phyloP scores from a whole-genome alignment of 169 alveolate genomes.

The Hepatocystis sp. region DNA sequence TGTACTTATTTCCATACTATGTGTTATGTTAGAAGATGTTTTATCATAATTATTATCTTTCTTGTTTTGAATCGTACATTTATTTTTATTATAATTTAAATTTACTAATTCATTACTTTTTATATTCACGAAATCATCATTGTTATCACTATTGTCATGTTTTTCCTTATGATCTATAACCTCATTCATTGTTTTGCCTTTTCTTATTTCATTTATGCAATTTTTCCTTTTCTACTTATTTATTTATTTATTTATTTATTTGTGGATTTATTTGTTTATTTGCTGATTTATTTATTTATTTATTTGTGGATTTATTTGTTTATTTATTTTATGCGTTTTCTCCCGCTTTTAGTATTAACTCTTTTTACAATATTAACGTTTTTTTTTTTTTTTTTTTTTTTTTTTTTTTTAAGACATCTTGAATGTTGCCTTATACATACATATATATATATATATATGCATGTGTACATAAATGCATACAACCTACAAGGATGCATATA shows the following conservation, averaged over 20 bases:
- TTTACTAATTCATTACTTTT: neutral
- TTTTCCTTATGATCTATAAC: neutral
- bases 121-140: neutral
- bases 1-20: too few species aligned
- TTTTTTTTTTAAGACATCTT: conserved; percentile 7
- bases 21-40: neutral
- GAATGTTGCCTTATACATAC: neutral
- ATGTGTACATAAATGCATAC: neutral
- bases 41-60: neutral
- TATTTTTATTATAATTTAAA: conserved; percentile 10
- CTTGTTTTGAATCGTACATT: neutral
- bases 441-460: neutral
- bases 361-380: too few species aligned
- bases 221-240: too few species aligned
- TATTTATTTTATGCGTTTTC: too few species aligned
- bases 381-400: conserved; percentile 21
- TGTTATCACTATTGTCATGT: neutral
- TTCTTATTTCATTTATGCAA: too few species aligned
- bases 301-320: too few species aligned
- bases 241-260: too few species aligned
- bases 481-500: conserved; percentile 2
- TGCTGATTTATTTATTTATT: too few species aligned
- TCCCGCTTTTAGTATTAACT: too few species aligned
- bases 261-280: too few species aligned
- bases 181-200: neutral